These are phyloP conservation scores for Trichophyton verrucosum DNA, from an alignment of 2,329 filamentous ascomycete species.

Conservation along the genomic window DNA sequence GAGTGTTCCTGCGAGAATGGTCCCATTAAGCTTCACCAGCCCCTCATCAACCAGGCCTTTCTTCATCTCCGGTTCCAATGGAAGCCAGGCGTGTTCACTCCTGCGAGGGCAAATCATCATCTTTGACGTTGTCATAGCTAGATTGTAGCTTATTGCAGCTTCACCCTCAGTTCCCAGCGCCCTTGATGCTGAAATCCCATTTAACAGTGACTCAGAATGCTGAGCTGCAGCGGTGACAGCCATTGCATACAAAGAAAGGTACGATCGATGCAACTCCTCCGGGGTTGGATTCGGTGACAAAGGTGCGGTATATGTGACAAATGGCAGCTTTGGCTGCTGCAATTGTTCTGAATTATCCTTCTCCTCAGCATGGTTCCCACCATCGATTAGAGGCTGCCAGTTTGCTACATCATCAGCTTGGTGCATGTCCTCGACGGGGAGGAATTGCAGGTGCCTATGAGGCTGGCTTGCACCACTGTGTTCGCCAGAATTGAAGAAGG, in stretches of 20 bases:
- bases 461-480: slow-evolving; percentile 38
- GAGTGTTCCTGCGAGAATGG: slow-evolving; percentile 44
- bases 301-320: slow-evolving; percentile 37
- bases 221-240: slow-evolving; percentile 7
- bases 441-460: slow-evolving; percentile 37
- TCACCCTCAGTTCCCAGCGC: slow-evolving; percentile 19
- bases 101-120: slow-evolving; percentile 44
- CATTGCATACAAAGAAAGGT: slow-evolving; percentile 31
- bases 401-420: slow-evolving; percentile 10
- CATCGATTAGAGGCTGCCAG: slow-evolving; percentile 42
- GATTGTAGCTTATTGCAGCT: slow-evolving; percentile 44
- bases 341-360: slow-evolving; percentile 7
- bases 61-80: slow-evolving; percentile 26
- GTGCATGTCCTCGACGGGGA: slow-evolving; percentile 35
- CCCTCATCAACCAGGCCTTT: slow-evolving; percentile 20
- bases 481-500: slow-evolving; percentile 40
- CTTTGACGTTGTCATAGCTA: slow-evolving; percentile 42
- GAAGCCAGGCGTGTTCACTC: slow-evolving; percentile 33
- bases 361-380: neutral
- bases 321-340: slow-evolving; percentile 32
- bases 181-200: neutral
- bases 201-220: neutral
- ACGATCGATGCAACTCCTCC: slow-evolving; percentile 26
- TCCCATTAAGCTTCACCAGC: slow-evolving; percentile 44
- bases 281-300: slow-evolving; percentile 32